Evolutionary conservation across 1,284 basidiomycete species (phyloP).

Genomic region (Agaricales sp.): DNA sequence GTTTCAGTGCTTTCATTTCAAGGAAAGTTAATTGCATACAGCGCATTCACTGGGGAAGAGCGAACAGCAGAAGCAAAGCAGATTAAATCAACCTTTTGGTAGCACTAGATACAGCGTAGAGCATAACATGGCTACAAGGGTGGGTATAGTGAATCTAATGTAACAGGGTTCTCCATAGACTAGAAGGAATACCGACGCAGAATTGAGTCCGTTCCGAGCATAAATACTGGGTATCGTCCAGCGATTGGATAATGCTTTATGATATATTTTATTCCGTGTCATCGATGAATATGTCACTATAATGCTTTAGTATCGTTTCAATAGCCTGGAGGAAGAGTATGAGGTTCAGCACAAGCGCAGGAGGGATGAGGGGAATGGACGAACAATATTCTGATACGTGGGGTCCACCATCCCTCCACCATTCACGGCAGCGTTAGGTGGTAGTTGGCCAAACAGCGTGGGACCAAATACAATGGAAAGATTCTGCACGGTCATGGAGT

Average conservation of each 20-base stretch:
- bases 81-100: too few relatives aligned
- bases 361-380: constrained; percentile 15
- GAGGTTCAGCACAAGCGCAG: not conserved
- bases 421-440: constrained; percentile 14
- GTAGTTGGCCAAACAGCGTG: constrained; percentile 69
- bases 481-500: constrained; percentile 93
- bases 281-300: constrained; percentile 75
- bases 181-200: constrained; percentile 49
- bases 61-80: too few relatives aligned
- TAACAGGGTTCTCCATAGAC: not conserved
- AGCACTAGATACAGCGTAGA: not conserved
- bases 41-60: too few relatives aligned
- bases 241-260: too few relatives aligned
- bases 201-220: constrained; percentile 2
- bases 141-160: not conserved
- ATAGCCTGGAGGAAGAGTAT: constrained; percentile 39
- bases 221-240: not conserved
- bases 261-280: constrained; percentile 39
- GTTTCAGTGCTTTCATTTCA: too few relatives aligned
- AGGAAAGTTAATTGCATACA: too few relatives aligned
- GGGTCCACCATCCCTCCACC: constrained; percentile 44
- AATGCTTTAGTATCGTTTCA: constrained; percentile 73
- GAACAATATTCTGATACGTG: constrained; percentile 55
- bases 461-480: constrained; percentile 97
- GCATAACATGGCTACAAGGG: not conserved